Conservation (phyloP, 2,329 filamentous ascomycete species). For the Orbilia quercus region DNA sequence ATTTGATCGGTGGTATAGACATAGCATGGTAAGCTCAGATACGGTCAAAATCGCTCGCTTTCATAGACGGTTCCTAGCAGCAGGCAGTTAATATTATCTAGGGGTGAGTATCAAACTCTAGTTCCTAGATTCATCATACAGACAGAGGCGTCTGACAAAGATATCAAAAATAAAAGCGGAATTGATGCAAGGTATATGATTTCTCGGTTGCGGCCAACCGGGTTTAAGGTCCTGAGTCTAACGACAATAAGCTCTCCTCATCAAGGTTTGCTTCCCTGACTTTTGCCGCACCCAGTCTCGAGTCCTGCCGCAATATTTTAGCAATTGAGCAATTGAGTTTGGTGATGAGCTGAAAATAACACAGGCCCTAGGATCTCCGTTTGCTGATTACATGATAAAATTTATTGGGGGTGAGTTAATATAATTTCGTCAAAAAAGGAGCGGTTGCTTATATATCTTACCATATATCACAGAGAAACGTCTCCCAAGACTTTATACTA, state of each 20-base stretch:
- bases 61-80: background rate
- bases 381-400: slow-evolving; percentile 58
- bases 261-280: slow-evolving; percentile 59
- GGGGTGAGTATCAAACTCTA: slow-evolving; percentile 53
- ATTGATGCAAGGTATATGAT: slow-evolving; percentile 75
- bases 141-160: background rate
- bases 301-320: too few relatives aligned
- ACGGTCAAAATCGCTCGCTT: background rate
- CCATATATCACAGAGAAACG: slow-evolving; percentile 40
- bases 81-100: slow-evolving; percentile 11
- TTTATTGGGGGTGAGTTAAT: slow-evolving; percentile 56
- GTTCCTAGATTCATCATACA: background rate
- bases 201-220: slow-evolving; percentile 66
- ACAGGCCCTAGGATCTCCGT: slow-evolving; percentile 55
- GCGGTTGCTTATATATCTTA: background rate
- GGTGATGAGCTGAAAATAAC: background rate
- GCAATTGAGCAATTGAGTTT: too few relatives aligned
- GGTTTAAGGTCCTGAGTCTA: slow-evolving; percentile 60
- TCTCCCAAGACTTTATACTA: slow-evolving; percentile 63
- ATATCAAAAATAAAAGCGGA: slow-evolving; percentile 63
- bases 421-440: background rate
- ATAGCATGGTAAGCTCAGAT: slow-evolving; percentile 67
- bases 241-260: slow-evolving; percentile 64
- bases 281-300: background rate
- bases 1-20: slow-evolving; percentile 63